Evolutionary conservation across 2,329 filamentous ascomycete genomes (phyloP).

Genomic region (Lasiodiplodia sp.): DNA sequence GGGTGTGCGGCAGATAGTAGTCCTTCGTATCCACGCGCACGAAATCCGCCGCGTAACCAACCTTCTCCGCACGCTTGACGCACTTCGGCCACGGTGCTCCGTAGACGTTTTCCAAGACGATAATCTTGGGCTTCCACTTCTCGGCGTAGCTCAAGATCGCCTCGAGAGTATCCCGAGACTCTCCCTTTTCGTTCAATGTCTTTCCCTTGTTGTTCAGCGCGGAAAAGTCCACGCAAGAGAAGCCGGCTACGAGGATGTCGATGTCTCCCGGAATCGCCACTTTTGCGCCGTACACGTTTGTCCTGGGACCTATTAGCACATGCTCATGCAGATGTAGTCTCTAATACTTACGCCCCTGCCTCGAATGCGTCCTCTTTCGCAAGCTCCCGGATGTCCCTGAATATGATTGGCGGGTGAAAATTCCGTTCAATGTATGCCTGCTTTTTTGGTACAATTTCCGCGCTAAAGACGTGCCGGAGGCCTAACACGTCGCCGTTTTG

Average conservation of each 20-base stretch:
- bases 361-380: slow-evolving; percentile 58
- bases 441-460: slow-evolving; percentile 55
- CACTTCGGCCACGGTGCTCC: slow-evolving; percentile 62
- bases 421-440: slow-evolving; percentile 58
- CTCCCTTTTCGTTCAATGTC: slow-evolving; percentile 61
- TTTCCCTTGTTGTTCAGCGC: slow-evolving; percentile 65
- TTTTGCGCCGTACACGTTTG: slow-evolving; percentile 71
- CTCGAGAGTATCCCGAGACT: slow-evolving; percentile 71
- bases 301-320: slow-evolving; percentile 36
- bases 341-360: background rate
- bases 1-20: slow-evolving; percentile 76
- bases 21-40: slow-evolving; percentile 70
- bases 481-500: slow-evolving; percentile 32
- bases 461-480: slow-evolving; percentile 53
- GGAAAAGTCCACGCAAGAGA: slow-evolving; percentile 79
- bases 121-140: slow-evolving; percentile 64
- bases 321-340: background rate
- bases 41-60: slow-evolving; percentile 64
- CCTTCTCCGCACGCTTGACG: slow-evolving; percentile 51
- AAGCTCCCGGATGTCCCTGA: slow-evolving; percentile 55
- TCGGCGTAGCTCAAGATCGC: slow-evolving; percentile 66
- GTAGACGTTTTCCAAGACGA: slow-evolving; percentile 76
- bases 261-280: slow-evolving; percentile 62
- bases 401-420: slow-evolving; percentile 51
- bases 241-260: slow-evolving; percentile 75